Evolutionary conservation across 2,329 filamentous ascomycete genomes (phyloP), one percentile per base, ranked within the genome.

Genomic region (Herpotrichia juniperi): DNA sequence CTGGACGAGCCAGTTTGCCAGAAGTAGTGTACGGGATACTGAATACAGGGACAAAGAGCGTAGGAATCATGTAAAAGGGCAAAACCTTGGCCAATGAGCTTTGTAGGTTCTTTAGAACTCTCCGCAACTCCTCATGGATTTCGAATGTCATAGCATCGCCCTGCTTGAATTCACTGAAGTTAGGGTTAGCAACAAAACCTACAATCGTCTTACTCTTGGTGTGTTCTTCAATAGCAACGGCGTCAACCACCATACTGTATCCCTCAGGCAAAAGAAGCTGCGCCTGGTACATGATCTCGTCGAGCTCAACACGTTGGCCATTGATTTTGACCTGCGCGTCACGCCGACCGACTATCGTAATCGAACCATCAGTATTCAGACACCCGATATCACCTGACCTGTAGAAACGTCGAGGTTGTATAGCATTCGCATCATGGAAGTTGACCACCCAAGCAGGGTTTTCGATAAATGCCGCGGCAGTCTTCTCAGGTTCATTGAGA

Each of bases 251-350:
- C 31, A 47, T 46, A 11, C 34, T 40, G 40, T 51, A 55, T 14
- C 52, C 52, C n/a, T 55, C 53, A 30, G 53, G 53, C 7, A 58
- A 32, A 8, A 48, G 30, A 3, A 54, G 34, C 19, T 52, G 51
- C 1, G 48, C 42, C 45, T 51, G 56, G 16, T 55, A 46, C 46
- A 50, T 50, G 12, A 66, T 72, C 48, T 76, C 74, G 26, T 67
- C 74, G 9, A 77, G 55, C 45, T 77, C 74, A 35, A 77, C 67
- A 1, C 75, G 70, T 50, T 74, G 71, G 7, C 75, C 75, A 16
- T 73, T 72, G 42, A 77, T 64, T 48, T 63, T 63, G 42, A 64
- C 52, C 35, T 64, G 62, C 16, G 50, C 48, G 42, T 64, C 62
- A 5, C 48, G 47, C 0, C 62, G 59, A 14, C 59, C 62, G 7